Conservation (phyloP, 805 yeast genomes). For the Brettanomyces bruxellensis region DNA sequence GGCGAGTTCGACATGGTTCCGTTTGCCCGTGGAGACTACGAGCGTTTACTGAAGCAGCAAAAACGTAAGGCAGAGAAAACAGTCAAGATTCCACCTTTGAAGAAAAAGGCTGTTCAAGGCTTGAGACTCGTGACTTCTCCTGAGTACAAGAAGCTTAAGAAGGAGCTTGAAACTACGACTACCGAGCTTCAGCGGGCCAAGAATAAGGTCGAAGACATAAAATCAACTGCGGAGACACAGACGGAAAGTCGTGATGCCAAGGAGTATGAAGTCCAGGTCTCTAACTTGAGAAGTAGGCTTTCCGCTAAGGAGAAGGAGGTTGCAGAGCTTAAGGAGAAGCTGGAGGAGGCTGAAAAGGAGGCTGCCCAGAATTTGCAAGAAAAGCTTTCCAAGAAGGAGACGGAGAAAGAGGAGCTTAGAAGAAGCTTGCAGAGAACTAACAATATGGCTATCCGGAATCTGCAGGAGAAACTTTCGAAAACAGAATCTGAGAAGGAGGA, state of each 20-base stretch:
- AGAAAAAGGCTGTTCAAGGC: neutral
- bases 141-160: neutral
- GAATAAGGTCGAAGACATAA: too few species aligned
- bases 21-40: neutral
- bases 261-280: slow-evolving; percentile 1
- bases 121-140: neutral
- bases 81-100: neutral
- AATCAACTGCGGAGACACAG: too few species aligned
- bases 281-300: neutral
- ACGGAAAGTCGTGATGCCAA: neutral
- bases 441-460: neutral
- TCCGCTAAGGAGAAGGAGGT: neutral
- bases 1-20: slow-evolving; percentile 1
- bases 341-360: neutral
- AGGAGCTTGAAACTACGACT: neutral
- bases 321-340: too few species aligned
- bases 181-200: too few species aligned
- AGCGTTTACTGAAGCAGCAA: neutral
- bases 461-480: neutral
- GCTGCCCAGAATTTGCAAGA: neutral
- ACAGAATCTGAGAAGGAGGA: neutral
- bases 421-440: neutral
- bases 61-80: slow-evolving; percentile 8
- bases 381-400: neutral
- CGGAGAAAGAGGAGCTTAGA: neutral